phyloP scores from a whole-genome alignment of 2,329 filamentous ascomycete genomes.

The Trichophyton rubrum region DNA sequence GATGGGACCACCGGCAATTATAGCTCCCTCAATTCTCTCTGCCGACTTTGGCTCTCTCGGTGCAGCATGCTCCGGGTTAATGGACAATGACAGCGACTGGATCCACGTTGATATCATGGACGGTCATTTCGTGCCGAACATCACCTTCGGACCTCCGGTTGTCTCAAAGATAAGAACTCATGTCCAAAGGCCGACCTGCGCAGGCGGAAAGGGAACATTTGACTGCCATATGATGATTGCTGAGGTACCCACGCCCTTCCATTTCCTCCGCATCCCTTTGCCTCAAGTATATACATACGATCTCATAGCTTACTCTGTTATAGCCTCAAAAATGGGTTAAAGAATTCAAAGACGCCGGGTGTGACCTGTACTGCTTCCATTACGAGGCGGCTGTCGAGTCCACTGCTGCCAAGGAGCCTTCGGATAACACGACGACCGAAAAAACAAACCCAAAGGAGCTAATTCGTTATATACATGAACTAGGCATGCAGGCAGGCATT shows the following conservation, averaged over 20 bases:
- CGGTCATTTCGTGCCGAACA: constrained; percentile 96
- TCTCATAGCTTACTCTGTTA: constrained; percentile 1
- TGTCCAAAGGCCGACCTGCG: constrained; percentile 59
- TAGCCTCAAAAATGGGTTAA: constrained; percentile 97
- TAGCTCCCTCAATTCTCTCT: constrained; percentile 94
- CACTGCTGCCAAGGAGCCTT: constrained; percentile 69
- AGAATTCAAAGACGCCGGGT: constrained; percentile 85
- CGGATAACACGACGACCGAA: constrained; percentile 48
- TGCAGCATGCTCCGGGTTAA: constrained; percentile 73
- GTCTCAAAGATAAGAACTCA: constrained; percentile 86
- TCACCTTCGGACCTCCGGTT: constrained; percentile 90
- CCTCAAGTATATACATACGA: background rate
- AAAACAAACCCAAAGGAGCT: constrained; percentile 75
- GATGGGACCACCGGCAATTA: constrained; percentile 87
- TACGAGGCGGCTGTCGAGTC: constrained; percentile 78
- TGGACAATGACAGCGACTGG: constrained; percentile 79
- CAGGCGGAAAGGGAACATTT: constrained; percentile 76
- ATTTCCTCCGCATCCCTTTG: background rate
- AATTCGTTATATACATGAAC: constrained; percentile 79
- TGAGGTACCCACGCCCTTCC: constrained; percentile 48
- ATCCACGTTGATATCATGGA: constrained; percentile 97
- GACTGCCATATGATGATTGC: constrained; percentile 99
- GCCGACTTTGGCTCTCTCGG: constrained; percentile 89
- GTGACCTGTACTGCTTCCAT: constrained; percentile 99
- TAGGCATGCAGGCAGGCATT: constrained; percentile 80